These are phyloP conservation scores for Coleophoma eucalyptorum DNA, from an alignment of 2,329 filamentous ascomycete genomes.

Conservation along the genomic window DNA sequence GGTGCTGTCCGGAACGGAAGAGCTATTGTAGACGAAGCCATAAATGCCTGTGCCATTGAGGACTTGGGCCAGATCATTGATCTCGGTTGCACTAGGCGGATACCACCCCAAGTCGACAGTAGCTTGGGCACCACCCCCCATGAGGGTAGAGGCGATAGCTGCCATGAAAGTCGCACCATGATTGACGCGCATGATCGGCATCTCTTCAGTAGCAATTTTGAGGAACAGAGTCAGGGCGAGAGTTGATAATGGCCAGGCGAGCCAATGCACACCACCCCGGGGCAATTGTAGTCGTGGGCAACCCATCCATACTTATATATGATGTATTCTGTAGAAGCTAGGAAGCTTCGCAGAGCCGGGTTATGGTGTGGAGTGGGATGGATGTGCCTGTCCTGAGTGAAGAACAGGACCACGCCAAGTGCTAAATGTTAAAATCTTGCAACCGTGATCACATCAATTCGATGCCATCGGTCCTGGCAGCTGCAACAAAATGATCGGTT, in stretches of 20 bases:
- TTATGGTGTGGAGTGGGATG: no score
- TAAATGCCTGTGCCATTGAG: constrained; percentile 60
- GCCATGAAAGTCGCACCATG: constrained; percentile 12
- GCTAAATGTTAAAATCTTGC: no score
- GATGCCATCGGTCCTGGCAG: no score
- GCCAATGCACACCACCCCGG: constrained; percentile 8
- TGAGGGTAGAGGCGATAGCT: constrained; percentile 15
- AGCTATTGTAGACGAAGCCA: constrained; percentile 72
- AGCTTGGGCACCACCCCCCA: constrained; percentile 9
- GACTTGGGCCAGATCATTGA: constrained; percentile 59
- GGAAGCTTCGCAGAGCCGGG: no score
- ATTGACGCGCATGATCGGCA: constrained; percentile 14
- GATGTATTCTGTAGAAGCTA: not conserved
- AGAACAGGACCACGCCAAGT: no score
- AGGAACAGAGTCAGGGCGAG: constrained; percentile 11
- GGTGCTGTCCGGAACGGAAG: constrained; percentile 46
- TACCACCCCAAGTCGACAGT: constrained; percentile 43
- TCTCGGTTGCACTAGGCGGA: constrained; percentile 45
- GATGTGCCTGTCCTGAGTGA: no score
- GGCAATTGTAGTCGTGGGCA: constrained; percentile 4
- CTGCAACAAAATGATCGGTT: no score
- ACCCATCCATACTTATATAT: constrained; percentile 20
- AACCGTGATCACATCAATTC: no score
- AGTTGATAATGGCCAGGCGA: constrained; percentile 10
- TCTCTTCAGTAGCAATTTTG: constrained; percentile 9